Evolutionary conservation across 1,284 basidiomycete species (phyloP), one percentile per base, ranked within the genome.

Genomic region (Boletus sp.): DNA sequence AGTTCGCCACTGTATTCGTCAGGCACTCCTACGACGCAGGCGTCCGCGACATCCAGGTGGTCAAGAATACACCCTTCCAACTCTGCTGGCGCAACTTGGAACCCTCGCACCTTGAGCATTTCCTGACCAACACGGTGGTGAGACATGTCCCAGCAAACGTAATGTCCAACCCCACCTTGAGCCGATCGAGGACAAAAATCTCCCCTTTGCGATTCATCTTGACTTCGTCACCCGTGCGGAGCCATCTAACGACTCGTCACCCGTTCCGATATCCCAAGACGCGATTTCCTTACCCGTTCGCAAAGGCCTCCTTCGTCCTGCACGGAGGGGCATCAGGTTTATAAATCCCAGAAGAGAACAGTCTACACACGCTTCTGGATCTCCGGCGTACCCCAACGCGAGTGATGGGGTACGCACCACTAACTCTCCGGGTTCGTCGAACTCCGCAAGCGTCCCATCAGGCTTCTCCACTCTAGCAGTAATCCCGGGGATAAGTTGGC

Each of bases 1-100:
- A 88, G 58, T 60, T 93, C 90, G 30, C 90, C 90, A 41, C 78
- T 84, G 55, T 82, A 87, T 13, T 91, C 87, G 59, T 93, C 86
- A 0, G 76, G 77, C 3, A 91, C 64, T 3, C 87, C 80, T 6
- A 93, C 82, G 10, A 93, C 85, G 56, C 80, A 81, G 1, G 67
- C 66, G 51, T 85, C 83, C 5, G 64, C 65, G 6, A 85, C 76
- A 51, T 77, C 77, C 0, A 74, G 68, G 49, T 82, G 80, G 64
- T 82, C 59, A 51, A 93, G 72, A 25, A 93, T 68, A 63, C 87
- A 85, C 0, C 86, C 85, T 58, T 88, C 86, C 1, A 88, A 68
- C 57, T 88, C 84, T 5, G 83, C 81, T 2, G 83, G 82, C 56
- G 64, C 68, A 1, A 80, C 80, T 61, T 85, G 81, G 64, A 81